Base-by-base conservation (phyloP, 345 rosid genomes). In the Camelina hispida region DNA sequence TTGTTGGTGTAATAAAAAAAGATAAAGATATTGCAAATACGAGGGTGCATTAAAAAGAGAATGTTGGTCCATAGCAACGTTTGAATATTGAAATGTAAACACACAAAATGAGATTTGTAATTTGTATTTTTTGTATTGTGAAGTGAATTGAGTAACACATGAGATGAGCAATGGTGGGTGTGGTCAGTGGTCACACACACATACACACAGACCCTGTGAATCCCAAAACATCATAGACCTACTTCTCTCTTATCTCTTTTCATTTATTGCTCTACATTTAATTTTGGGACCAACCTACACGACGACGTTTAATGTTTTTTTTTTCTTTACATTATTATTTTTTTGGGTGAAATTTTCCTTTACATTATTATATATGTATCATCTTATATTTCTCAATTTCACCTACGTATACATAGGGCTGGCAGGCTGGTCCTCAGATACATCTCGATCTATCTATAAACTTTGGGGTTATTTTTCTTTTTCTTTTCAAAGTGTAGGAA, bases 181-280 rank as follows among this genome's bases (percentile, higher is more conserved):
- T 77, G 75, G 71, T 63, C 80, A 69, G 66, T 76, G 80, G 75
- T 62, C 80, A 69, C 7, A 58, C 9, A 65, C 37, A 59, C 73
- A 75, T 4, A 60, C 79, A 75, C 64, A 62, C 30, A 55, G 10
- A 61, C 52, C 75, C 56, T 76, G 75, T 76, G 75, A 68, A 55
- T 61, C 62, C 79, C 23, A 70, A 70, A 70, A 40, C 60, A 70
- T 77, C 66, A 70, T 63, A 62, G 61, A 77, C 80, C 71, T 76
- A 69, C 75, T 70, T 54, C 38, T 70, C 28, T 69, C 60, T 46
- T 70, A 70, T 54, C 80, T 70, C 80, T 47, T 37, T 30, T 54
- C 80, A 77, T 77, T 76, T 54, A 69, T 69, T 76, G 66, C 59
- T 69, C 67, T 22, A 8, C 71, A 55, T 76, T 76, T 54, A 76